These are phyloP conservation scores for Pichia cephalocereana DNA, from an alignment of 805 yeast genomes.

Conservation along the genomic window DNA sequence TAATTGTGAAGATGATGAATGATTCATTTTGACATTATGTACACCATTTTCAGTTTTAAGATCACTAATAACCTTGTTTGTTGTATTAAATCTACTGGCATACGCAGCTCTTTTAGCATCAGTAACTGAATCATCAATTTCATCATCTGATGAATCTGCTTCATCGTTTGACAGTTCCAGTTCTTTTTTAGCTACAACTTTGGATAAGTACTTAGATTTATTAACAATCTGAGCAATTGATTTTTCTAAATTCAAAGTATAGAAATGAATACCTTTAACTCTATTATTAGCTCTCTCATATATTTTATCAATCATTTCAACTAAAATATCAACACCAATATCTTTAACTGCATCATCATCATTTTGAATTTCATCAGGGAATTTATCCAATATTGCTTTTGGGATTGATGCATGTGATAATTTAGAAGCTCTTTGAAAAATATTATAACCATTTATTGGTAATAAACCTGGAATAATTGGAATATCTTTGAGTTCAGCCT, in stretches of 20 bases:
- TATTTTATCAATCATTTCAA: slow-evolving; percentile 53
- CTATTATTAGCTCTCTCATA: slow-evolving; percentile 43
- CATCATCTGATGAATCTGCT: slow-evolving; percentile 24
- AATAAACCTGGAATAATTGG: slow-evolving; percentile 80
- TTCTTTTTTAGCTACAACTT: slow-evolving; percentile 33
- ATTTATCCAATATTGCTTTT: slow-evolving; percentile 34
- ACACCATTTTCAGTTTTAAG: slow-evolving; percentile 3
- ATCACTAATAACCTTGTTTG: slow-evolving; percentile 23
- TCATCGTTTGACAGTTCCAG: slow-evolving; percentile 31
- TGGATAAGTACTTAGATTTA: slow-evolving; percentile 43
- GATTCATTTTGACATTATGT: slow-evolving; percentile 8
- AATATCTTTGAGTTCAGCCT: slow-evolving; percentile 31
- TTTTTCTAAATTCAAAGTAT: slow-evolving; percentile 85
- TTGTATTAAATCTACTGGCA: slow-evolving; percentile 23
- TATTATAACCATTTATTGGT: slow-evolving; percentile 80
- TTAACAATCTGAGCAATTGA: slow-evolving; percentile 81
- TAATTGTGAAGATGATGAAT: slow-evolving; percentile 29
- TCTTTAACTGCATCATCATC: slow-evolving; percentile 78
- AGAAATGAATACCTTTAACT: slow-evolving; percentile 83
- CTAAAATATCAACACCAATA: slow-evolving; percentile 69
- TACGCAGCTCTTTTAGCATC: slow-evolving; percentile 31
- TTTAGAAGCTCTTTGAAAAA: slow-evolving; percentile 82
- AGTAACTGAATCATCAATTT: slow-evolving; percentile 22
- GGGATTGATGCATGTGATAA: slow-evolving; percentile 85
- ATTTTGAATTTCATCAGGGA: slow-evolving; percentile 48